Evolutionary conservation across 2,329 filamentous ascomycete genomes (phyloP), one percentile per base, ranked within the genome.

Genomic region (Pseudogymnoascus sp.): DNA sequence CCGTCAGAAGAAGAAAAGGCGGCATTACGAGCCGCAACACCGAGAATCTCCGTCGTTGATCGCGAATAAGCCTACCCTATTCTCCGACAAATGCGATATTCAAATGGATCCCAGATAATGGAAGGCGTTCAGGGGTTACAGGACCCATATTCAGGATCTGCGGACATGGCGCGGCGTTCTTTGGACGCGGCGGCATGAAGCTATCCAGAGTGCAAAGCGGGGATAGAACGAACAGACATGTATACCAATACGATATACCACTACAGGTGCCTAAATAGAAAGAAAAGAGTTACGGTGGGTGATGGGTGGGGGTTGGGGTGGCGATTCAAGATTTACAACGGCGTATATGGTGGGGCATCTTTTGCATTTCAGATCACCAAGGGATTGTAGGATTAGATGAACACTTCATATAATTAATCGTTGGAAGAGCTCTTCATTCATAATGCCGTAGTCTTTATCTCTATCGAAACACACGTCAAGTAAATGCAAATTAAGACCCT

Each of bases 1-100:
- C 84, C 92, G 1, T 88, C 86, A 0, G 86, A 90, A 66, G 80
- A 89, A 71, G 91, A 96, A 72, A 87, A 85, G 73, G 84, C 86
- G 64, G 83, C 83, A 11, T 74, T 96, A 66, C 80, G 84, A 59
- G 80, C 80, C 60, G 75, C 82, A 56, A 77, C 85, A 34, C 89
- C 89, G 6, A 85, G 79, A 68, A 82, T 93, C 64, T 82, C 79
- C 40, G 71, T 81, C 11, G 81, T 90, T 31, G 86, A 89, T 16
- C 78, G 76, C 62, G 75, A 77, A 37, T 60, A 18, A 37, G n/a
- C n/a, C 3, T 31, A 5, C 10, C 23, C 10, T 31, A 34, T 56
- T 8, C 10, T 56, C n/a, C 25, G 28, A 60, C 16, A 42, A 25
- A 59, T 40, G 6, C 34, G 25, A 60, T 40, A 60, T 25, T 40